Evolutionary conservation across 495 filamentous ascomycete species (phyloP).

Genomic region (Talaromyces liani): DNA sequence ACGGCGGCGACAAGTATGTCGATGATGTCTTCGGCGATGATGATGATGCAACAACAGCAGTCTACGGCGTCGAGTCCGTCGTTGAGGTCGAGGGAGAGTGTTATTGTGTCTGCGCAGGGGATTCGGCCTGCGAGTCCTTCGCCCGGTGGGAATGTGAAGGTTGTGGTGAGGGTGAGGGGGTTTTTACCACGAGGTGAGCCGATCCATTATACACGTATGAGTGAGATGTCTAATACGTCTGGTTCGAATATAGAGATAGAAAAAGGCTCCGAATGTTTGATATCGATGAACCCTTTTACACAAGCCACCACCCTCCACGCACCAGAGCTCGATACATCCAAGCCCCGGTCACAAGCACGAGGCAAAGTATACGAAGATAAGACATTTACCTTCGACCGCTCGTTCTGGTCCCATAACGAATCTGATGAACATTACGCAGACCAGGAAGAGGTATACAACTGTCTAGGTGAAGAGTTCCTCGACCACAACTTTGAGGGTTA

Average conservation of each 20-base stretch:
- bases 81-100: conserved; percentile 64
- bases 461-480: conserved; percentile 90
- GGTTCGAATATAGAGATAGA: conserved; percentile 57
- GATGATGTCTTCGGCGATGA: conserved; percentile 56
- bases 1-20: conserved; percentile 39
- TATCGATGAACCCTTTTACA: conserved; percentile 79
- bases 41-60: conserved; percentile 16
- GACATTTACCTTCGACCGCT: conserved; percentile 91
- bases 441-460: conserved; percentile 92
- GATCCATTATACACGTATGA: conserved; percentile 12
- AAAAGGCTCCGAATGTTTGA: conserved; percentile 71
- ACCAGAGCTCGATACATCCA: conserved; percentile 55
- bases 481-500: conserved; percentile 99
- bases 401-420: conserved; percentile 87
- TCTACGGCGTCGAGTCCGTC: conserved; percentile 52
- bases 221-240: not conserved
- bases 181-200: conserved; percentile 77
- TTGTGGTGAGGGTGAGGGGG: conserved; percentile 85
- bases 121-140: conserved; percentile 27
- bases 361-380: conserved; percentile 77
- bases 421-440: conserved; percentile 68
- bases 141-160: conserved; percentile 79
- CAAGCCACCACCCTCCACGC: conserved; percentile 67
- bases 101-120: conserved; percentile 31
- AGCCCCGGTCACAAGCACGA: conserved; percentile 58